Percentiles rank a stretch among this genome's conserved stretches.
Evolutionary conservation across 2,329 filamentous ascomycete species (phyloP).

Genomic region (Acrocalymma vagum): DNA sequence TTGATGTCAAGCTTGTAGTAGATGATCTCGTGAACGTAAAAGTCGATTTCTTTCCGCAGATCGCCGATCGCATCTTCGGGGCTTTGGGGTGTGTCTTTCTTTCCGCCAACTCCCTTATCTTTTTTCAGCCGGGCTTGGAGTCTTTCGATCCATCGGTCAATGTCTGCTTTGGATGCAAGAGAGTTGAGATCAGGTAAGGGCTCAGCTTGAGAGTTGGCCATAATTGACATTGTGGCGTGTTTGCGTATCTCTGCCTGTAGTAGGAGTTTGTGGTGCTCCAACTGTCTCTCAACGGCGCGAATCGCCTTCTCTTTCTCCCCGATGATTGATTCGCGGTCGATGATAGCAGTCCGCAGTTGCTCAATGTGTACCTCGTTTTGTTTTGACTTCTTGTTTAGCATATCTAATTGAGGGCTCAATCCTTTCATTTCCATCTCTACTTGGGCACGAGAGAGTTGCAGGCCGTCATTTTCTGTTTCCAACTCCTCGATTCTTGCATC

Average conservation of each 20-base stretch:
- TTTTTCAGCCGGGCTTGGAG: slow-evolving; percentile 43
- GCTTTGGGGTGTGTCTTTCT: slow-evolving; percentile 7
- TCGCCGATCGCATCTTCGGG: slow-evolving; percentile 28
- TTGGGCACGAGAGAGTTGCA: slow-evolving; percentile 26
- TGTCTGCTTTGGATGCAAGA: slow-evolving; percentile 40
- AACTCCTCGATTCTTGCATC: slow-evolving; percentile 32
- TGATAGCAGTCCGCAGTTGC: slow-evolving; percentile 35
- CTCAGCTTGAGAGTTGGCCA: slow-evolving; percentile 26
- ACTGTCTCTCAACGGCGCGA: slow-evolving; percentile 40
- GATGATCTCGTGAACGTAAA: slow-evolving; percentile 58
- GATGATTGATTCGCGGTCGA: slow-evolving; percentile 41
- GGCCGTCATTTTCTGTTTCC: slow-evolving; percentile 25
- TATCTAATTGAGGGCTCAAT: slow-evolving; percentile 33
- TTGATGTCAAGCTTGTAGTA: slow-evolving; percentile 59
- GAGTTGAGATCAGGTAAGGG: slow-evolving; percentile 36
- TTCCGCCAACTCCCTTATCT: slow-evolving; percentile 19
- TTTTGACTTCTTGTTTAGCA: slow-evolving; percentile 36
- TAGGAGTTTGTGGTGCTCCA: slow-evolving; percentile 50
- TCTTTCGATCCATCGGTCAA: slow-evolving; percentile 45
- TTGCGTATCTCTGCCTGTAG: slow-evolving; percentile 51
- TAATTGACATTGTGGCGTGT: slow-evolving; percentile 40
- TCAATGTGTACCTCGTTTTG: slow-evolving; percentile 37
- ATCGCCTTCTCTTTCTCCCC: slow-evolving; percentile 41
- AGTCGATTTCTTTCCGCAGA: slow-evolving; percentile 51
- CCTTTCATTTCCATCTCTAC: slow-evolving; percentile 33